A percentile compares a stretch with the other conserved stretches of the same genome.
phyloP scores from a whole-genome alignment of 1,139 yeast genomes.

The Blastobotrys indianensis region DNA sequence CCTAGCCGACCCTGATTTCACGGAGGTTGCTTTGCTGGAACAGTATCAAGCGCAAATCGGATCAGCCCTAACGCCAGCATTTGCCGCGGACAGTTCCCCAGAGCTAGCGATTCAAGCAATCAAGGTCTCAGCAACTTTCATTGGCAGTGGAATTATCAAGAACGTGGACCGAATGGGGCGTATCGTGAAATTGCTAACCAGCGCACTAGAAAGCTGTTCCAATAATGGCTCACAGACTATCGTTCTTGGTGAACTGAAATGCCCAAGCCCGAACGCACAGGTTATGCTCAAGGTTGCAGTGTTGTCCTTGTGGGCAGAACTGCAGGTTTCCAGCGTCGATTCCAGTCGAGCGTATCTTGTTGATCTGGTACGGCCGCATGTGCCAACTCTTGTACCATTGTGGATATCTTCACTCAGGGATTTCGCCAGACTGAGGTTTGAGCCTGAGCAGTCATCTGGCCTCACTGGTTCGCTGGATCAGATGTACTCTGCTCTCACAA shows the following conservation, averaged over 20 bases:
- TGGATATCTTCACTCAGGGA: slow-evolving; percentile 79
- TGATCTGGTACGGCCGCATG: slow-evolving; percentile 53
- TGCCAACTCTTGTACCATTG: slow-evolving; percentile 56
- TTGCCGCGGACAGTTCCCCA: slow-evolving; percentile 65
- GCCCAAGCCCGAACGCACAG: slow-evolving; percentile 39
- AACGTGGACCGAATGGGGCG: slow-evolving; percentile 48
- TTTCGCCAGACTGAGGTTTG: slow-evolving; percentile 61
- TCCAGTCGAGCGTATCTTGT: slow-evolving; percentile 34
- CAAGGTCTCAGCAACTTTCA: slow-evolving; percentile 70
- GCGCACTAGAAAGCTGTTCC: slow-evolving; percentile 54
- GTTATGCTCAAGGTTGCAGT: slow-evolving; percentile 64
- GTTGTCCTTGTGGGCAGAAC: slow-evolving; percentile 83
- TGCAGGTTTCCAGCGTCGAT: slow-evolving; percentile 46
- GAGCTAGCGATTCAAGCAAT: slow-evolving; percentile 73
- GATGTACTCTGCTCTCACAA: slow-evolving; percentile 31
- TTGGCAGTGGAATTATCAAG: slow-evolving; percentile 50
- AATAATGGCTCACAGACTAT: slow-evolving; percentile 31
- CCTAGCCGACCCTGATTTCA: slow-evolving; percentile 66
- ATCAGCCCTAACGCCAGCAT: slow-evolving; percentile 88
- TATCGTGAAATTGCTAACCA: slow-evolving; percentile 60
- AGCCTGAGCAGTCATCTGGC: slow-evolving; percentile 40
- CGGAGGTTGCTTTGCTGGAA: slow-evolving; percentile 66
- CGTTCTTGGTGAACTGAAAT: slow-evolving; percentile 40
- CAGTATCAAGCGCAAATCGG: slow-evolving; percentile 94
- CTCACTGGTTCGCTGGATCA: slow-evolving; percentile 30